phyloP scores from a whole-genome alignment of 768 basidiomycete genomes.

The Leucosporidium scottii region DNA sequence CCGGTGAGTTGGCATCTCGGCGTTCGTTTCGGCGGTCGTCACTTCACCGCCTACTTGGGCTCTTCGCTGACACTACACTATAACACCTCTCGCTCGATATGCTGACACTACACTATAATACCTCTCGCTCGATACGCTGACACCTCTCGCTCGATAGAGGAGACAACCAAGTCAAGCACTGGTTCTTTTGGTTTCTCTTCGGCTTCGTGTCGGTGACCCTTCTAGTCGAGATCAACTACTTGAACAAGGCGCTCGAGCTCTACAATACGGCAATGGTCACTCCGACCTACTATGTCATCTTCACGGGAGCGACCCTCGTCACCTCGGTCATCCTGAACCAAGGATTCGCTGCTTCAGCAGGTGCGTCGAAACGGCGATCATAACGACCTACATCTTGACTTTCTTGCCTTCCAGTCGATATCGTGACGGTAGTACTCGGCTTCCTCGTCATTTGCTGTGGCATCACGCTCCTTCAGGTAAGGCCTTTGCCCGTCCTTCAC shows the following conservation, averaged over 20 bases:
- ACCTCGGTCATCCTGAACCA: constrained; percentile 62
- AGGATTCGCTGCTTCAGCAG: constrained; percentile 68
- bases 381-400: no score
- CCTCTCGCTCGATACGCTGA: no score
- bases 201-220: constrained; percentile 77
- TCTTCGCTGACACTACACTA: no score
- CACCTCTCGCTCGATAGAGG: constrained; percentile 36
- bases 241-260: constrained; percentile 89
- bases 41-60: no score
- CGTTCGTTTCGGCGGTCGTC: no score
- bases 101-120: no score
- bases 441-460: constrained; percentile 88
- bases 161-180: constrained; percentile 68
- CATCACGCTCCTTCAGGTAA: constrained; percentile 91
- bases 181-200: constrained; percentile 67
- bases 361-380: no score
- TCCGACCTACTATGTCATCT: constrained; percentile 36
- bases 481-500: no score
- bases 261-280: constrained; percentile 61
- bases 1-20: constrained; percentile 9
- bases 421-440: constrained; percentile 75
- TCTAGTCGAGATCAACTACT: constrained; percentile 83
- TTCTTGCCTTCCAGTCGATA: constrained; percentile 47
- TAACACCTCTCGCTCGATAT: no score
- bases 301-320: constrained; percentile 46